Base-by-base conservation (phyloP, 2,329 filamentous ascomycete species). In the Aspergillus bombycis region DNA sequence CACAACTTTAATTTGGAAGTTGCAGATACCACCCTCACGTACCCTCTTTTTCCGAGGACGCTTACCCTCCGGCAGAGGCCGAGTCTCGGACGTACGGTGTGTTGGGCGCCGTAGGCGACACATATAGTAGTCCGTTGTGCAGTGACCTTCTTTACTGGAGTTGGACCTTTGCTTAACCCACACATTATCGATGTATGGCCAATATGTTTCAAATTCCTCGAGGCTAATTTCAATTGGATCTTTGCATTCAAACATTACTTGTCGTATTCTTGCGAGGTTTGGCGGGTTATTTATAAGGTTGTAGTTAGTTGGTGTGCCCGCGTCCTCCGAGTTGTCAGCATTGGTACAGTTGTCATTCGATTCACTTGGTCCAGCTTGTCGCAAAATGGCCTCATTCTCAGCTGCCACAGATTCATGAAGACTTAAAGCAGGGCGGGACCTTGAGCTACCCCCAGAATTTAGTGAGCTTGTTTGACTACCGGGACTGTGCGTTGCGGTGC, bases 161-260 rank as follows among this genome's bases (percentile, higher is more conserved):
- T 79, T 77, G 19, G 74, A 76, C 63, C 80, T 76, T 65, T 82
- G 79, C 59, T 81, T 81, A 12, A 82, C 79, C 81, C 81, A 83
- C n/a, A 82, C 78, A 66, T 83, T 83, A 67, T 83, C 81, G 57
- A 83, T 79, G 58, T 81, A 83, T 8, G 81, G 81, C 77, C 80
- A 82, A 66, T 81, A 82, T 19, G 73, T 77, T 62, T 82, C 79
- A 63, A 81, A 83, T 58, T 83, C 81, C 28, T 78, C 75, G 43
- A 79, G 67, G 21, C 77, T 79, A 53, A 83, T 78, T 69, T 83
- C 80, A 57, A 83, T 78, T 8, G 79, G 77, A 45, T 82, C 79
- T 54, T 77, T 79, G 68, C 81, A 75, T 57, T 81, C 79, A 64
- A 82, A 82, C 53, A 83, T 68, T 28, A 79, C 73, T 59, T 78